Base-by-base conservation (phyloP, 2,329 filamentous ascomycete species). In the Penicillium sp. region DNA sequence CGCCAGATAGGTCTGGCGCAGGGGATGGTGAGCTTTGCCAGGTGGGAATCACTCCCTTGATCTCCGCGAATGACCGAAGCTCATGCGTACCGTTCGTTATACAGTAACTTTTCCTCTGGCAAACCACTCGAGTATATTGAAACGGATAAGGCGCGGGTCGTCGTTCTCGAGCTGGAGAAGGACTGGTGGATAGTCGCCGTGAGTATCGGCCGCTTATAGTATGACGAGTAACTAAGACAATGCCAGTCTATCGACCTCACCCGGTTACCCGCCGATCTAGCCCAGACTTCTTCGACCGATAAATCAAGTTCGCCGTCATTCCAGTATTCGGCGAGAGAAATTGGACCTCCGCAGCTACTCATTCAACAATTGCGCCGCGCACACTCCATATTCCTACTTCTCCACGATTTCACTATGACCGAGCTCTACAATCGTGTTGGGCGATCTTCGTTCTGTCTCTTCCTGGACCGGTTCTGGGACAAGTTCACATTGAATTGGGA, bases 181-280 rank as follows among this genome's bases (percentile, higher is more conserved):
- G 91, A 91, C 33, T 99, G 95, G 95, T 99, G 96, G 96, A 89
- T 98, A 65, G 81, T 98, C 63, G 93, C 92, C 64, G 93, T 96
- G 82, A 73, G 91, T 80, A 33, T 63, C 28, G 35, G n/a, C 53
- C 50, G 26, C 26, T 22, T 49, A 22, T 9, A 9, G n/a, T 17
- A 49, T 26, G 22, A 37, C 17, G 8, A 47, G 47, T 33, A 40
- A 30, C 58, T 60, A 4, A 44, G 26, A 61, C 60, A 33, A 67
- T 70, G 51, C 55, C 61, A 93, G 89, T 92, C 90, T 53, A 87
- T 97, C 73, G 90, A 95, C 73, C 83, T 97, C 40, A 97, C 92
- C 28, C 88, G 88, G 61, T 82, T 93, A 4, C 88, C 89, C 22
- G 81, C 84, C 26, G 81, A 83, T 58, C 72, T 85, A 33, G 73